Evolutionary conservation across 2,329 filamentous ascomycete species (phyloP).

Genomic region (Camillea tinctor): DNA sequence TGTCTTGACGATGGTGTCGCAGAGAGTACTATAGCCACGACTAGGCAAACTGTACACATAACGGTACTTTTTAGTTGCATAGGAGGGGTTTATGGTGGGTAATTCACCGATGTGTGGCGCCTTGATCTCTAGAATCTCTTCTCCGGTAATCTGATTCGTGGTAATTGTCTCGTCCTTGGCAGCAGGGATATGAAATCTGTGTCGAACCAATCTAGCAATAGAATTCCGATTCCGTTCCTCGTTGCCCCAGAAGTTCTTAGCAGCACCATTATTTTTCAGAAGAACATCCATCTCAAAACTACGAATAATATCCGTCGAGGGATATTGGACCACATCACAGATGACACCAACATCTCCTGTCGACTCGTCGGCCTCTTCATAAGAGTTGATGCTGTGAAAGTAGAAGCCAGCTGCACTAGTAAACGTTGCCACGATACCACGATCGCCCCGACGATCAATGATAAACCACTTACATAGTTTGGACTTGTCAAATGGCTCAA

Average conservation of each 20-base stretch:
- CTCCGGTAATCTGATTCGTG: background rate
- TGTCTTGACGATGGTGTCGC: constrained; percentile 65
- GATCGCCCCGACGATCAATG: constrained; percentile 61
- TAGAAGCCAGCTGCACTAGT: constrained; percentile 69
- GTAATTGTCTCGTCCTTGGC: background rate
- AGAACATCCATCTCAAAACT: constrained; percentile 70
- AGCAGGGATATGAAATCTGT: constrained; percentile 40
- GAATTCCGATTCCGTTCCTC: constrained; percentile 37
- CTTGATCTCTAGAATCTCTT: constrained; percentile 45
- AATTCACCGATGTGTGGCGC: constrained; percentile 60
- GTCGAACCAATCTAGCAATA: constrained; percentile 42
- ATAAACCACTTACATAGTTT: constrained; percentile 69
- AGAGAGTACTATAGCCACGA: constrained; percentile 57
- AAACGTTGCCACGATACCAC: constrained; percentile 68
- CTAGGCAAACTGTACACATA: constrained; percentile 60
- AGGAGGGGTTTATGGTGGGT: constrained; percentile 62
- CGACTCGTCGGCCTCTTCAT: constrained; percentile 54
- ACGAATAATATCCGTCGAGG: constrained; percentile 63
- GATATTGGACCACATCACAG: constrained; percentile 65
- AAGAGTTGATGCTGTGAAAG: constrained; percentile 79
- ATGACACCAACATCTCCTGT: constrained; percentile 50
- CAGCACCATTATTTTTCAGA: constrained; percentile 49
- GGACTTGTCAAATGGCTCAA: constrained; percentile 59
- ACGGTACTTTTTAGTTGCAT: constrained; percentile 51
- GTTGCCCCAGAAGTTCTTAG: constrained; percentile 42